Percentiles rank a stretch among this genome's conserved stretches.
These are phyloP conservation scores for Kodamaea anthophila DNA, from an alignment of 1,139 yeast genomes.

Conservation along the genomic window DNA sequence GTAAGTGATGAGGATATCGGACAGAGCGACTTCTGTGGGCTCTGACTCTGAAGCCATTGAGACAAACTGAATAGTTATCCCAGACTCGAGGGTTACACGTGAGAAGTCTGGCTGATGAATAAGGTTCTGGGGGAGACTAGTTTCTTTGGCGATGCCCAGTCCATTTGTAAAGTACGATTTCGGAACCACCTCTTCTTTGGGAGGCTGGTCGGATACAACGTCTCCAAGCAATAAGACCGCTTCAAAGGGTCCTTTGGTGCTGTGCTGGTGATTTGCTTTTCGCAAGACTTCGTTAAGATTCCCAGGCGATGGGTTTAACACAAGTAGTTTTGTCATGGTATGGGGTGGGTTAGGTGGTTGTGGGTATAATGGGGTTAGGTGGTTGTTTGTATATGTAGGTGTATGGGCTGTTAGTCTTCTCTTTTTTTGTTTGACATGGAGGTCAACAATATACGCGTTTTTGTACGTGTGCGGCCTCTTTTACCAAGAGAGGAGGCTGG, in stretches of 20 bases:
- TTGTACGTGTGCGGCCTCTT: constrained; percentile 43
- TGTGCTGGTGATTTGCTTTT: constrained; percentile 45
- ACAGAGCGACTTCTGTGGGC: background rate
- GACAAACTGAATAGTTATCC: constrained; percentile 24
- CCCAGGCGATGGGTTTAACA: constrained; percentile 43
- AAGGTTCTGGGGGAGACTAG: constrained; percentile 12
- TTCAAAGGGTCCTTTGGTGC: constrained; percentile 62
- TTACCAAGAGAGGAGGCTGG: constrained; percentile 26
- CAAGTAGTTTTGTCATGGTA: constrained; percentile 28
- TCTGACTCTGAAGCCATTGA: constrained; percentile 3
- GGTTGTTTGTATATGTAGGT: background rate
- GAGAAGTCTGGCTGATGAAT: constrained; percentile 23
- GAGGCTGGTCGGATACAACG: constrained; percentile 17
- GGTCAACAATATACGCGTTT: constrained; percentile 32
- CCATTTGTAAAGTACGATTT: constrained; percentile 30
- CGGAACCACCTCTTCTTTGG: constrained; percentile 13
- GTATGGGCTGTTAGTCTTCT: background rate
- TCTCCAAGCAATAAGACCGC: constrained; percentile 50
- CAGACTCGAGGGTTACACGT: constrained; percentile 34
- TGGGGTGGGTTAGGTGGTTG: no score
- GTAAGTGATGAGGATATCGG: constrained; percentile 37
- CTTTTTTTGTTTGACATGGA: constrained; percentile 1
- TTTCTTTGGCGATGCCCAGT: constrained; percentile 9
- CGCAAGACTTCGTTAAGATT: constrained; percentile 35
- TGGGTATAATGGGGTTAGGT: background rate